Conservation (phyloP, 768 basidiomycete genomes). For the Boletus rubescentipes region DNA sequence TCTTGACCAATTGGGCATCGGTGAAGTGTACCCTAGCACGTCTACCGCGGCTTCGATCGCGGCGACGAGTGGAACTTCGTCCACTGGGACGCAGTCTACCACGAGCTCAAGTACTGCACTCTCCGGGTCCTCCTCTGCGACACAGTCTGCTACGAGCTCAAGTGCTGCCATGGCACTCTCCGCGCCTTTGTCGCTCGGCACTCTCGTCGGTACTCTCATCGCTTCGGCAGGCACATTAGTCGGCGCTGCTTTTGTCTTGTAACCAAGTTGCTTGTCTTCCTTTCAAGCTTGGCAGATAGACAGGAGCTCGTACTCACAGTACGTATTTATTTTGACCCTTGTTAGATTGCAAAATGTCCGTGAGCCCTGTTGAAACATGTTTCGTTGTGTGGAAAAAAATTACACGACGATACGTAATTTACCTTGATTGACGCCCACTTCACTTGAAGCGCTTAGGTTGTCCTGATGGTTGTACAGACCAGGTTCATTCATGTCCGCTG, state of each 20-base stretch:
- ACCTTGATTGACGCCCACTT: too few species aligned
- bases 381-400: too few species aligned
- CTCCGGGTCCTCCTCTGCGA: not conserved
- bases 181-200: conserved; percentile 16
- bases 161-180: conserved; percentile 21
- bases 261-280: not conserved
- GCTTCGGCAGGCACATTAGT: conserved; percentile 27
- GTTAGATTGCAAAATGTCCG: too few species aligned
- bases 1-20: not conserved
- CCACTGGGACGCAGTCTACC: not conserved
- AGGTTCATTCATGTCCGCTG: too few species aligned
- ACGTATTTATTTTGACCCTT: too few species aligned
- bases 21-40: not conserved
- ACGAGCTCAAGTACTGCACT: conserved; percentile 10
- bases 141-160: not conserved
- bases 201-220: conserved; percentile 21
- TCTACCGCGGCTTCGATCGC: not conserved
- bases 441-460: too few species aligned
- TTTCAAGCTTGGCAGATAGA: not conserved
- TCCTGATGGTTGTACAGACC: too few species aligned
- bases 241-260: conserved; percentile 27
- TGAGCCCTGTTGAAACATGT: too few species aligned
- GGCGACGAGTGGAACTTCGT: not conserved
- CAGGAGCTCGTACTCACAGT: too few species aligned
- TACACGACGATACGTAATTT: too few species aligned